phyloP scores from a whole-genome alignment of 2,329 filamentous ascomycete species.

The Exophiala viscosa region DNA sequence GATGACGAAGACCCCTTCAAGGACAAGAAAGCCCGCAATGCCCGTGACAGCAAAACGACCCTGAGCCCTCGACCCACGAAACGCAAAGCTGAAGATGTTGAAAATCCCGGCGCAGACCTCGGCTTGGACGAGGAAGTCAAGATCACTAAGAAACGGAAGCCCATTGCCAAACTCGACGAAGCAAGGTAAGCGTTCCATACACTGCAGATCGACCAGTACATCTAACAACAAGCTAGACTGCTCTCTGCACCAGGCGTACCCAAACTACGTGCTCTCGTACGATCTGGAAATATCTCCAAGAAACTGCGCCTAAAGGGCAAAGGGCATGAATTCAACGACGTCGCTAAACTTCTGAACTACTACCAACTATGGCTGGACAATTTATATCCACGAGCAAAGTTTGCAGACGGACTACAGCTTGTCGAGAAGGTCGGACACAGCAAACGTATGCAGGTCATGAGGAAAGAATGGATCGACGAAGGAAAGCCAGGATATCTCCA shows the following conservation, averaged over 20 bases:
- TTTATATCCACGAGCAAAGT: conserved; percentile 89
- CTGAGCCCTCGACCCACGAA: conserved; percentile 30
- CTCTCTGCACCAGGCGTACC: conserved; percentile 80
- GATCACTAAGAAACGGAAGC: conserved; percentile 70
- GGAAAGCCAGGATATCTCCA: conserved; percentile 37
- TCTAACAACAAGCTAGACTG: conserved; percentile 51
- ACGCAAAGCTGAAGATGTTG: conserved; percentile 43
- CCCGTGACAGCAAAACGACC: conserved; percentile 27
- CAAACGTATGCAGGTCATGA: conserved; percentile 68
- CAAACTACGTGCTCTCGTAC: conserved; percentile 57
- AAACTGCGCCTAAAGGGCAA: conserved; percentile 69
- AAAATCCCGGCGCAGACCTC: conserved; percentile 55
- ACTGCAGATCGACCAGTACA: neutral
- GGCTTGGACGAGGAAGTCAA: conserved; percentile 86
- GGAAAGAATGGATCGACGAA: conserved; percentile 82
- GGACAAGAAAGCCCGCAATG: conserved; percentile 21
- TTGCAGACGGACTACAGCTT: conserved; percentile 81
- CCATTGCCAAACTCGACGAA: conserved; percentile 84
- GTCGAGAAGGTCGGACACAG: conserved; percentile 92
- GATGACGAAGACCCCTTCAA: conserved; percentile 41
- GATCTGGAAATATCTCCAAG: conserved; percentile 22
- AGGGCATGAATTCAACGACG: conserved; percentile 91
- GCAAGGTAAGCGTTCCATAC: conserved; percentile 51
- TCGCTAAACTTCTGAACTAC: conserved; percentile 74
- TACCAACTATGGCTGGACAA: conserved; percentile 98